Evolutionary conservation across 305 asterid genomes (phyloP).

Genomic region (Fraxinus albicans): DNA sequence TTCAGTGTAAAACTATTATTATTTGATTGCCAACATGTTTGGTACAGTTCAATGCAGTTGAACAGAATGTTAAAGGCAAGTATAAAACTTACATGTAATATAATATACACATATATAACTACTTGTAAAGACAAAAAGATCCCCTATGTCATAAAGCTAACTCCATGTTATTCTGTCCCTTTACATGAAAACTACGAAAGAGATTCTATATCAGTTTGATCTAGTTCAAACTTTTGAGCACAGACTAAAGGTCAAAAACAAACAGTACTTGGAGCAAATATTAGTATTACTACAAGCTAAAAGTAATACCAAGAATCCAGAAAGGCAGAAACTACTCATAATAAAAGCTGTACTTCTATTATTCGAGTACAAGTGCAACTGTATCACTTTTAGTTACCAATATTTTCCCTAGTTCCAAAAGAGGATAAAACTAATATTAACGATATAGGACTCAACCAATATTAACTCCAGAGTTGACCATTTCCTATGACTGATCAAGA

Average conservation of each 20-base stretch:
- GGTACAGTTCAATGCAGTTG: background rate
- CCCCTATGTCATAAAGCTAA: background rate
- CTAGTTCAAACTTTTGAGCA: background rate
- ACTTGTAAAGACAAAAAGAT: background rate
- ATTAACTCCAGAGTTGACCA: background rate
- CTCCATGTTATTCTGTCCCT: no score
- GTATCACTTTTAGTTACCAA: background rate
- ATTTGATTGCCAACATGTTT: slow-evolving; percentile 8
- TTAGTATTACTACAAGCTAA: background rate
- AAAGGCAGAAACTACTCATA: background rate
- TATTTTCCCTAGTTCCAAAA: background rate
- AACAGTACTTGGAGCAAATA: background rate
- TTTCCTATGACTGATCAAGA: background rate
- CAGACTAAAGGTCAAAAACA: background rate
- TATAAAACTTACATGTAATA: background rate
- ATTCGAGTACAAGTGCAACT: background rate
- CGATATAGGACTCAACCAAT: background rate
- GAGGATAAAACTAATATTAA: background rate
- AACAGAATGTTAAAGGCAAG: background rate
- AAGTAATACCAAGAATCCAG: background rate
- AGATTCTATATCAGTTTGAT: background rate
- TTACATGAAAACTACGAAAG: no score
- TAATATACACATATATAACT: background rate
- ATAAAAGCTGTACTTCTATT: background rate
- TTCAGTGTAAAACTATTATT: background rate